Evolutionary conservation across 768 basidiomycete genomes (phyloP), one percentile per base, ranked within the genome.

Genomic region (Mycena amicta): DNA sequence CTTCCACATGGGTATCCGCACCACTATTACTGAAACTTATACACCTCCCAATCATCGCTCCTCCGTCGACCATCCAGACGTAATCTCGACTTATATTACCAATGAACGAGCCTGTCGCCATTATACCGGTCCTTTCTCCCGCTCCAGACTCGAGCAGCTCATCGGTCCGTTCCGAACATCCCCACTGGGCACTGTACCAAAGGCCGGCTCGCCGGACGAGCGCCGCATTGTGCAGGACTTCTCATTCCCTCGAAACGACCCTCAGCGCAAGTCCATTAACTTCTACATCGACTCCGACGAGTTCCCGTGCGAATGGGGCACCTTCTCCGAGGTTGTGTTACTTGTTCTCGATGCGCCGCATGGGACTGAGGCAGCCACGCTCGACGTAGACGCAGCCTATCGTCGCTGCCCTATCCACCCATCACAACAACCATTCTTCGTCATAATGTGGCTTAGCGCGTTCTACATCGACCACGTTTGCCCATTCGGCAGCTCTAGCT

Each of bases 381-480:
- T 75, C 29, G 77, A 80, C 50, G 70, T 80, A 2, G 69, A 74
- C 28, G 59, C 74, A 0, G 75, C 78, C 5, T 77, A 72, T 52
- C 61, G 72, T 3, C 65, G 64, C 43, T 67, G 70, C 16, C 77
- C 77, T 2, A 70, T 75, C 4, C 57, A 50, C 11, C 76, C 73
- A 0, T 55, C 49, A 1, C 63, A 70, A n/a, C 69, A 72, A 53
- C 53, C 26, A 2, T 67, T 62, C 45, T 66, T 70, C 22, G 59
- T 70, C 0, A 50, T 76, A 3, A 22, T 54, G 2, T 70, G 68
- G 62, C 46, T 68, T 1, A 56, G 63, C 8, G 29, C 53, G 1
- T 65, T 67, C 15, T 72, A 72, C 30, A 63, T 76, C 3, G 70
- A 75, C 52, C 67, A 70, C 49, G 52, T 43, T 33, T 56, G 65